phyloP scores from a whole-genome alignment of 768 basidiomycete species.

The Boletus bicolor region DNA sequence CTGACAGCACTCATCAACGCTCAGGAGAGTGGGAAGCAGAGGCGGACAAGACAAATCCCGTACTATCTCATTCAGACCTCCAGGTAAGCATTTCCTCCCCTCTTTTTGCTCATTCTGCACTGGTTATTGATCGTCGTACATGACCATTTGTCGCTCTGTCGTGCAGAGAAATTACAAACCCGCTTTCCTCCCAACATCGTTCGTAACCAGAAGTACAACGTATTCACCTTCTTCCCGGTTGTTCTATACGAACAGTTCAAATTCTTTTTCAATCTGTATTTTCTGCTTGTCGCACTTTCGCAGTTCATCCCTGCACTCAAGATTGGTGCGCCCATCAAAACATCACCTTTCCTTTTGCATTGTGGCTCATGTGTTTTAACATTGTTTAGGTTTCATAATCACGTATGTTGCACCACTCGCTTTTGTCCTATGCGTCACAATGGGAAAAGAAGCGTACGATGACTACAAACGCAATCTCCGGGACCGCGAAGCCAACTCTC shows the following conservation, averaged over 20 bases:
- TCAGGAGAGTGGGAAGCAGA: conserved; percentile 8
- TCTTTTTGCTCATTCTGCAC: background rate
- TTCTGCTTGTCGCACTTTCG: conserved; percentile 91
- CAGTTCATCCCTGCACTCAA: conserved; percentile 96
- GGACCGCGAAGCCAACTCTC: conserved; percentile 93
- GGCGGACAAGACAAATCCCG: conserved; percentile 65
- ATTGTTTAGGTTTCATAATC: conserved; percentile 73
- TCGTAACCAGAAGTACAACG: conserved; percentile 97
- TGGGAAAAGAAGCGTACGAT: conserved; percentile 99
- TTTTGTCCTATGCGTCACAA: conserved; percentile 91
- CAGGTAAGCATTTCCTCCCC: conserved; percentile 41
- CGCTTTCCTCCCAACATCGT: conserved; percentile 86
- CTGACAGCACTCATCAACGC: conserved; percentile 24
- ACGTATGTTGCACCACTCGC: conserved; percentile 97
- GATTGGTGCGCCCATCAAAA: conserved; percentile 61
- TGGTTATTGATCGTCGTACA: background rate
- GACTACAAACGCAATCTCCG: conserved; percentile 93
- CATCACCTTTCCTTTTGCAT: background rate
- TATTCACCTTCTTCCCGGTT: conserved; percentile 93
- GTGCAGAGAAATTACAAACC: conserved; percentile 64
- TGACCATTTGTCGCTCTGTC: background rate
- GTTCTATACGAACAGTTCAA: conserved; percentile 99
- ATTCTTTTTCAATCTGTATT: conserved; percentile 99
- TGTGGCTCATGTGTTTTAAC: background rate
- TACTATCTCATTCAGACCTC: conserved; percentile 72